These are phyloP conservation scores for Cylindrotheca closterium DNA, from an alignment of 108 stramenopile species.

Conservation along the genomic window DNA sequence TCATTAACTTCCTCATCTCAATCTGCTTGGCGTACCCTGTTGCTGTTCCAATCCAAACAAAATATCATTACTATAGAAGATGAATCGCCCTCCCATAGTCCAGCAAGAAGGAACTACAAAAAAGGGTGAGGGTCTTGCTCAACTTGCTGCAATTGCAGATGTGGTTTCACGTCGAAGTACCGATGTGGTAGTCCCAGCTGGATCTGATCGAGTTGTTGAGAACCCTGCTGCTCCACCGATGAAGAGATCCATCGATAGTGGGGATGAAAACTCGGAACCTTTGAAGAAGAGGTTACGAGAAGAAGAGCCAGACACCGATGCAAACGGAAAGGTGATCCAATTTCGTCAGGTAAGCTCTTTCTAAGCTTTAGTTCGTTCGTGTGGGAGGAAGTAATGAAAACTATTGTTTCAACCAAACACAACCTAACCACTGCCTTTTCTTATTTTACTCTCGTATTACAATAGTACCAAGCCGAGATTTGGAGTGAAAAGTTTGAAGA, in stretches of 20 bases:
- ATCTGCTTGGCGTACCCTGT: too few relatives aligned
- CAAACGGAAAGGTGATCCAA: background rate
- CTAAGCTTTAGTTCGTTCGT: too few relatives aligned
- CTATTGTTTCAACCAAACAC: too few relatives aligned
- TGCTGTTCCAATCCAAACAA: too few relatives aligned
- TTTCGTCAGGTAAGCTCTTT: too few relatives aligned
- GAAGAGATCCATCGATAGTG: too few relatives aligned
- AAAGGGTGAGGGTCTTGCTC: background rate
- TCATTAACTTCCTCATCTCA: too few relatives aligned
- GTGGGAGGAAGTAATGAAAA: too few relatives aligned
- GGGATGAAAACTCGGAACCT: background rate
- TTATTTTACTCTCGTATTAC: too few relatives aligned
- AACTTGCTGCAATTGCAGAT: background rate
- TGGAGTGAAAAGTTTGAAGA: conserved; percentile 44
- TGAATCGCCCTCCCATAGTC: background rate
- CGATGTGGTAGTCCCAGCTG: background rate
- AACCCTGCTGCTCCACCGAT: too few relatives aligned
- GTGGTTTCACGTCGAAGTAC: background rate
- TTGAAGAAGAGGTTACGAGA: background rate
- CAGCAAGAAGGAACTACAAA: background rate
- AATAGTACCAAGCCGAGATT: conserved; percentile 33
- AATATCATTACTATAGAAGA: too few relatives aligned
- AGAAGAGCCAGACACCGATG: background rate
- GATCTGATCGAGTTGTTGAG: background rate
- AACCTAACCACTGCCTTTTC: too few relatives aligned